These are phyloP conservation scores for Globisporangium barbulae DNA, from an alignment of 352 stramenopile species.

Conservation along the genomic window DNA sequence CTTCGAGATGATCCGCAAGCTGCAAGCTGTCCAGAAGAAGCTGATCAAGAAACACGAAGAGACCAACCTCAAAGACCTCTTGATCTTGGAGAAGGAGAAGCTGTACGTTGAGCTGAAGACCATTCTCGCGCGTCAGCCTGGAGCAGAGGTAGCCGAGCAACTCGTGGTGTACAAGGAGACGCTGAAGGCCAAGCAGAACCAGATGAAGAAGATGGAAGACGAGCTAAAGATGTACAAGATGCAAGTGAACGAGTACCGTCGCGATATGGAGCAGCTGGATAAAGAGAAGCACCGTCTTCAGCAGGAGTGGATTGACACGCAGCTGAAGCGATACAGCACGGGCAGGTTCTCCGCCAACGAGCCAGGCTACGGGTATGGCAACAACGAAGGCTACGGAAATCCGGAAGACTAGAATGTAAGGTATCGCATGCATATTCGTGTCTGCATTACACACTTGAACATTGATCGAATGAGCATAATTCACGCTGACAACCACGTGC, in stretches of 20 bases:
- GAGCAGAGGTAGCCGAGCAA: slow-evolving; percentile 86
- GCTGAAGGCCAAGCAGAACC: slow-evolving; percentile 80
- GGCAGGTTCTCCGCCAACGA: neutral
- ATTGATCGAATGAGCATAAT: neutral
- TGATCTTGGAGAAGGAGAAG: slow-evolving; percentile 89
- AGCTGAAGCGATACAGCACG: slow-evolving; percentile 21
- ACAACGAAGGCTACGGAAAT: slow-evolving; percentile 4
- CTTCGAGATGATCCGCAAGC: slow-evolving; percentile 86
- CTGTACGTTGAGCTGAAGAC: slow-evolving; percentile 91
- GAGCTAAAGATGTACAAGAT: slow-evolving; percentile 93
- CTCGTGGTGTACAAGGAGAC: slow-evolving; percentile 84
- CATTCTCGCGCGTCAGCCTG: slow-evolving; percentile 82
- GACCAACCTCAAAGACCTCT: slow-evolving; percentile 56
- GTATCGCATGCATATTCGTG: neutral
- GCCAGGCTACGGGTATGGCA: slow-evolving; percentile 1
- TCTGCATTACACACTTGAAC: neutral
- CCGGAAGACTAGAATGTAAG: slow-evolving; percentile 8
- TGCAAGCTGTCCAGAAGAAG: slow-evolving; percentile 84
- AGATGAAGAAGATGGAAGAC: slow-evolving; percentile 86
- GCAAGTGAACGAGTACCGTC: slow-evolving; percentile 82
- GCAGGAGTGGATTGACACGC: slow-evolving; percentile 53
- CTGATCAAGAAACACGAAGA: slow-evolving; percentile 85
- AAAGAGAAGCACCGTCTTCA: slow-evolving; percentile 59
- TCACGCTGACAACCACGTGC: neutral
- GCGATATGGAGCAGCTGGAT: slow-evolving; percentile 59